A percentile compares a stretch with the other conserved stretches of the same genome.
Conservation (phyloP, 768 basidiomycete genomes). For the Podaxis sp. region DNA sequence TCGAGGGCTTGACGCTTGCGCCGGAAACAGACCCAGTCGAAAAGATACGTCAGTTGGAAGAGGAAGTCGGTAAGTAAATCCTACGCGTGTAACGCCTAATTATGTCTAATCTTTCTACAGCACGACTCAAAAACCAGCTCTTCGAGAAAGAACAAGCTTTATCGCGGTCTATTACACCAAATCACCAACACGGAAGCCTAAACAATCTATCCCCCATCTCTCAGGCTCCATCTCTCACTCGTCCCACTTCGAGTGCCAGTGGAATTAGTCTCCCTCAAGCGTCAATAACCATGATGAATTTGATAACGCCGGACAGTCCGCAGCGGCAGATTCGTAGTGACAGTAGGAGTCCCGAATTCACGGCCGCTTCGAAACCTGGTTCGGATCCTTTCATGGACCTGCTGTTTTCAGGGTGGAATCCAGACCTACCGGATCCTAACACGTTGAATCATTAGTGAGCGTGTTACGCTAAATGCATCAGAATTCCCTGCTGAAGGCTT, state of each 20-base stretch:
- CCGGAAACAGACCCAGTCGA: slow-evolving; percentile 79
- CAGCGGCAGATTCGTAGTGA: slow-evolving; percentile 41
- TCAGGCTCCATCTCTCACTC: slow-evolving; percentile 21
- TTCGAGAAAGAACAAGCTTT: slow-evolving; percentile 47
- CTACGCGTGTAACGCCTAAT: background rate
- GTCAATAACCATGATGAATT: slow-evolving; percentile 42
- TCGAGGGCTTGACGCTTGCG: slow-evolving; percentile 76
- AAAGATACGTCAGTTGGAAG: slow-evolving; percentile 75
- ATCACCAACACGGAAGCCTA: slow-evolving; percentile 18
- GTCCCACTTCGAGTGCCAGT: slow-evolving; percentile 28
- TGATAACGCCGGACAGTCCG: slow-evolving; percentile 37
- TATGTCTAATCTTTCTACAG: slow-evolving; percentile 34
- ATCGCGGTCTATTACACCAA: slow-evolving; percentile 41
- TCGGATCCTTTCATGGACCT: slow-evolving; percentile 63
- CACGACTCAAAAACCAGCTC: slow-evolving; percentile 61
- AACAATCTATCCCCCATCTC: slow-evolving; percentile 21
- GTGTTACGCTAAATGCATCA: slow-evolving; percentile 11
- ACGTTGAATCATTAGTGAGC: slow-evolving; percentile 76
- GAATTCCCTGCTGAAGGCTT: slow-evolving; percentile 15
- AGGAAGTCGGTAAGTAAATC: slow-evolving; percentile 60
- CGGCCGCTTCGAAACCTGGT: slow-evolving; percentile 36
- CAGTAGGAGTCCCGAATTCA: slow-evolving; percentile 53
- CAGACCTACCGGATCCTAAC: slow-evolving; percentile 77
- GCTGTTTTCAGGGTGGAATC: slow-evolving; percentile 79
- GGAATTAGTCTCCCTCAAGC: slow-evolving; percentile 46